Evolutionary conservation across 2,329 filamentous ascomycete genomes (phyloP).

Genomic region (Trichoderma oligosporum): DNA sequence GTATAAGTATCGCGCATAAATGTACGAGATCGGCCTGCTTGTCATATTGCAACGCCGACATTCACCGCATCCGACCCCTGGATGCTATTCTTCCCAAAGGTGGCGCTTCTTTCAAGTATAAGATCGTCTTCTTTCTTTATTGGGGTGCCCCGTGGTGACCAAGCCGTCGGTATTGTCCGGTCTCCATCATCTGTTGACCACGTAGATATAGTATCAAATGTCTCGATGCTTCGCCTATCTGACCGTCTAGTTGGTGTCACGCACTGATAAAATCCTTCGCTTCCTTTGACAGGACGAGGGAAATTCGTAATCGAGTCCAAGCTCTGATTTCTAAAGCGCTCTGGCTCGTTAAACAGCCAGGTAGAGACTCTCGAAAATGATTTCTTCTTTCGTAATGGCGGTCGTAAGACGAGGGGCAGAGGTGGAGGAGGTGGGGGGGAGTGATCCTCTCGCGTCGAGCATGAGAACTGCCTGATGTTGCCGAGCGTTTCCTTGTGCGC

Average conservation of each 20-base stretch:
- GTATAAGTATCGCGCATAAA: not conserved
- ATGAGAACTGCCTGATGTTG: constrained; percentile 16
- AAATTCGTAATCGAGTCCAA: constrained; percentile 53
- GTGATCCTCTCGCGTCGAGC: constrained; percentile 30
- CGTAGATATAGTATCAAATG: constrained; percentile 47
- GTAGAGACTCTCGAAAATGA: constrained; percentile 60
- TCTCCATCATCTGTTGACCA: constrained; percentile 47
- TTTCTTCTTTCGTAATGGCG: constrained; percentile 62
- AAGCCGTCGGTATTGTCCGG: constrained; percentile 45
- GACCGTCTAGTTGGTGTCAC: constrained; percentile 37
- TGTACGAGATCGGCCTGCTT: constrained; percentile 16
- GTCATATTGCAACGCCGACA: constrained; percentile 32
- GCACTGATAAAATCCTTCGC: constrained; percentile 58
- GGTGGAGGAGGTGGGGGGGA: constrained; percentile 47
- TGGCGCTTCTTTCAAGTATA: constrained; percentile 35
- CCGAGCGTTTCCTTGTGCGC: constrained; percentile 28
- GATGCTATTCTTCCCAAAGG: constrained; percentile 30
- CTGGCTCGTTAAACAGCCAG: constrained; percentile 51
- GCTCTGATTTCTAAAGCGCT: constrained; percentile 39
- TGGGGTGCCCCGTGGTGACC: constrained; percentile 47
- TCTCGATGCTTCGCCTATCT: constrained; percentile 42
- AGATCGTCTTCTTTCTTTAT: constrained; percentile 40
- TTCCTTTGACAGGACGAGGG: constrained; percentile 48
- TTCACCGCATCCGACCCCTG: constrained; percentile 22
- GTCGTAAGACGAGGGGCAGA: constrained; percentile 55